Evolutionary conservation across 1,139 yeast genomes (phyloP), one percentile per base, ranked within the genome.

Genomic region (Pichia norvegensis): DNA sequence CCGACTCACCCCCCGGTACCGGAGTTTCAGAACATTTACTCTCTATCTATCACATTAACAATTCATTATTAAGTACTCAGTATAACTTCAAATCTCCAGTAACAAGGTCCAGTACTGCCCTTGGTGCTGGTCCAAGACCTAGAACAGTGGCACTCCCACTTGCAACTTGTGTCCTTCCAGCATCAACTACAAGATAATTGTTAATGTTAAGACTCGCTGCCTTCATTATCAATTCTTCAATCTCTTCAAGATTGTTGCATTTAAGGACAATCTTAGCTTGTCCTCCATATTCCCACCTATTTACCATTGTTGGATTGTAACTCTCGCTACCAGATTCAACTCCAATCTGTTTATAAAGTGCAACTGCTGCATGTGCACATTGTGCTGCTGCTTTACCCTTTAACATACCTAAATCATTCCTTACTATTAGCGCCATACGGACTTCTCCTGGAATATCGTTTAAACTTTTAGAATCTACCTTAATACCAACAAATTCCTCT

Each of bases 81-180:
- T 85, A 87, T 51, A 92, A 68, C 62, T 84, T 85, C 57, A 92
- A 70, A 31, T 74, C 80, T 10, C 86, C 82, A 0, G 97, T 88
- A 45, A 92, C 79, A 59, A 81, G 78, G 61, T 92, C 96, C 48
- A 92, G 65, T 0, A 81, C 79, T 0, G 74, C 61, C 57, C 85
- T 85, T n/a, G 97, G 97, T 14, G 96, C 98, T 1, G 99, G 99
- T 0, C 99, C 98, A 29, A 92, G 64, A 0, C 97, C 98, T 27
- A 92, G 68, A 0, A 94, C 97, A 0, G 98, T 92, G 3, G 95
- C 95, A 52, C 94, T 81, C 1, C 97, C 97, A 6, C 96, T 85
- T 11, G 88, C 95, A 43, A 92, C 81, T 63, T 92, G 97, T 0
- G 98, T 94, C 58, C 97, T 74, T 4, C 98, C 98, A 29, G 98